Base-by-base conservation (phyloP, 768 basidiomycete genomes). In the Boletus eberwhitei region DNA sequence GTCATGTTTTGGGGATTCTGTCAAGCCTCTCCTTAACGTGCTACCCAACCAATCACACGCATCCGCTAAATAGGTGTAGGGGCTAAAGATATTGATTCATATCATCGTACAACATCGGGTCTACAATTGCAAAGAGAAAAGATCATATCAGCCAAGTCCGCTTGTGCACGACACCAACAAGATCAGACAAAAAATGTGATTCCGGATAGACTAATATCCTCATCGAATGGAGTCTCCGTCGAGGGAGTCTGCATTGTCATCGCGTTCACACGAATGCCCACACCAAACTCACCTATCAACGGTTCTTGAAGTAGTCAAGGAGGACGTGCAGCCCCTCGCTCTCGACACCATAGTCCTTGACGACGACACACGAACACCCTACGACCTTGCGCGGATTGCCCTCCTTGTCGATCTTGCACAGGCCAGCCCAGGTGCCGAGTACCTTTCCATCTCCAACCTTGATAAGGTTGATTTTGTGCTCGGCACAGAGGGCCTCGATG, bases 381-480 rank as follows among this genome's bases (percentile, higher is more conserved):
- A 94, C 92, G 68, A 98, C 79, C 82, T 98, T 98, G 73, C 96
- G 83, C 45, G 96, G 90, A 78, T 97, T 98, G 62, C 96, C 96
- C 79, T 98, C 96, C 68, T 93, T 86, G 79, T 99, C 96, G 74
- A 98, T 95, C 83, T 99, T 99, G 88, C 96, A 98, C 59, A 99
- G 84, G 69, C 96, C 95, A 64, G 93, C 94, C 96, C 96, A 98
- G 64, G 89, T 92, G 35, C 96, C 96, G 69, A 99, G 89, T 62
- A 96, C 85, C 79, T 99, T 99, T 69, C 93, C 89, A 74, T 98
- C 96, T 66, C 91, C 91, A 63, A 95, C 92, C 79, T 98, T 98
- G 91, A 99, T 98, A 61, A 99, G 79, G 81, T 94, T 93, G 79
- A 98, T 98, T 77, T 95, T 96, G 86, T 98, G 95, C 79, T 97